Evolutionary conservation across 2,329 filamentous ascomycete genomes (phyloP).

Genomic region (Fusarium armeniacum): DNA sequence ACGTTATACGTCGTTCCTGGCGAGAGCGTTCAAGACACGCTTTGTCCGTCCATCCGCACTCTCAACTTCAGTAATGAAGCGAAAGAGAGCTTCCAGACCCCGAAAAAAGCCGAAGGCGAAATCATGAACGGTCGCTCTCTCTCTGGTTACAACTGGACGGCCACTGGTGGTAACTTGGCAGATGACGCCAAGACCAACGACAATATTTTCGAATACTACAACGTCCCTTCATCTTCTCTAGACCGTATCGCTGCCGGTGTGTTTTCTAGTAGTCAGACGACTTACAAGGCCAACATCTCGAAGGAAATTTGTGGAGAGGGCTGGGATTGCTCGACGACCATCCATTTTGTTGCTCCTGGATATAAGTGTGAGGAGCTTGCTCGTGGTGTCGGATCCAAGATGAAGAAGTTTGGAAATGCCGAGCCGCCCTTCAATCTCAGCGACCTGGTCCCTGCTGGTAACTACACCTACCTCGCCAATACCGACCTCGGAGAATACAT

Average conservation of each 20-base stretch:
- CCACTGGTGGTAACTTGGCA: constrained; percentile 13
- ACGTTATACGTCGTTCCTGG: constrained; percentile 31
- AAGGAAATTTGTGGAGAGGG: constrained; percentile 31
- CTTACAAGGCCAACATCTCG: constrained; percentile 21
- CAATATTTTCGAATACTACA: constrained; percentile 41
- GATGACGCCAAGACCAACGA: not conserved
- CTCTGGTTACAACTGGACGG: constrained; percentile 36
- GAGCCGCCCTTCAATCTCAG: constrained; percentile 37
- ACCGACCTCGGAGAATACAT: constrained; percentile 38
- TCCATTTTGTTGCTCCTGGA: constrained; percentile 42
- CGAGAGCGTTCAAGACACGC: not conserved
- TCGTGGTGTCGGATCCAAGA: not conserved
- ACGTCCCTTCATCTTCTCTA: constrained; percentile 2
- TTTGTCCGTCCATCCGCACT: constrained; percentile 40
- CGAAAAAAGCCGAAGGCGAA: constrained; percentile 9
- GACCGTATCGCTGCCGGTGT: constrained; percentile 34
- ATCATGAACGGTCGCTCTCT: constrained; percentile 32
- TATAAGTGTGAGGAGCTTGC: constrained; percentile 44
- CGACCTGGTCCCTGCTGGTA: constrained; percentile 27
- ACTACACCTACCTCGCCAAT: constrained; percentile 32
- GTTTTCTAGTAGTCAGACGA: constrained; percentile 26
- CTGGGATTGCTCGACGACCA: constrained; percentile 44
- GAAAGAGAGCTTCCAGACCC: constrained; percentile 16
- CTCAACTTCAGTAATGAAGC: constrained; percentile 44
- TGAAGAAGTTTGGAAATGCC: constrained; percentile 20